Evolutionary conservation across 495 filamentous ascomycete genomes (phyloP).

Genomic region (Daldinia grandis): DNA sequence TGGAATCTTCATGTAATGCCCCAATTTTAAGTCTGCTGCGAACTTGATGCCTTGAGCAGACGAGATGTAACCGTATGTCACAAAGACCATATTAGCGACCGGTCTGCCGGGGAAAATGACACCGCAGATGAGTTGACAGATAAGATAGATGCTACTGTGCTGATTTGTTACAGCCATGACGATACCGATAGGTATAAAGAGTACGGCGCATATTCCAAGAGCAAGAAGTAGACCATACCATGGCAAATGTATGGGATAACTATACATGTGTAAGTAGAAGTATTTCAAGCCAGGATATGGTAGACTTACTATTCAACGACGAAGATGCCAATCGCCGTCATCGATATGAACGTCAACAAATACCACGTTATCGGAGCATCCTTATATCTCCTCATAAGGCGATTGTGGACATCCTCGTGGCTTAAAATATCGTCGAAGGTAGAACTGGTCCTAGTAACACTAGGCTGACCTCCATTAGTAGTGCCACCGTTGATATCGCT

Average conservation of each 20-base stretch:
- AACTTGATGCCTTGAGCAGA: slow-evolving; percentile 88
- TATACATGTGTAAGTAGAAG: slow-evolving; percentile 42
- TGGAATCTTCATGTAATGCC: slow-evolving; percentile 94
- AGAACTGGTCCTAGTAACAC: slow-evolving; percentile 47
- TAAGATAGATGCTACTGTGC: slow-evolving; percentile 80
- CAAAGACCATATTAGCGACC: slow-evolving; percentile 89
- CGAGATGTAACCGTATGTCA: slow-evolving; percentile 84
- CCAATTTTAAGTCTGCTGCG: slow-evolving; percentile 84
- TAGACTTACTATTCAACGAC: slow-evolving; percentile 76
- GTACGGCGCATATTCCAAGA: slow-evolving; percentile 72
- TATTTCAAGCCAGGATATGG: not conserved
- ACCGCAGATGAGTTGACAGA: slow-evolving; percentile 84
- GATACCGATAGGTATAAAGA: slow-evolving; percentile 83
- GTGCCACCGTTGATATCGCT: slow-evolving; percentile 32
- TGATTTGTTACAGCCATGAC: slow-evolving; percentile 89
- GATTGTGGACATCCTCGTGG: slow-evolving; percentile 78
- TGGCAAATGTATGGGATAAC: slow-evolving; percentile 76
- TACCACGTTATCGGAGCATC: slow-evolving; percentile 86
- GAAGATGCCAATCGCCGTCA: slow-evolving; percentile 79
- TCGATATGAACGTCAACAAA: slow-evolving; percentile 69
- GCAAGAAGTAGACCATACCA: slow-evolving; percentile 84
- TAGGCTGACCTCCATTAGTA: slow-evolving; percentile 15
- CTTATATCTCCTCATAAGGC: slow-evolving; percentile 76
- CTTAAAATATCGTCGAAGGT: slow-evolving; percentile 66
- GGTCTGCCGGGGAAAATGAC: slow-evolving; percentile 80